Percentiles rank a stretch among this genome's conserved stretches.
Evolutionary conservation across 192 early-diverging fungal species (phyloP).

Genomic region (Kickxella alabastrina): DNA sequence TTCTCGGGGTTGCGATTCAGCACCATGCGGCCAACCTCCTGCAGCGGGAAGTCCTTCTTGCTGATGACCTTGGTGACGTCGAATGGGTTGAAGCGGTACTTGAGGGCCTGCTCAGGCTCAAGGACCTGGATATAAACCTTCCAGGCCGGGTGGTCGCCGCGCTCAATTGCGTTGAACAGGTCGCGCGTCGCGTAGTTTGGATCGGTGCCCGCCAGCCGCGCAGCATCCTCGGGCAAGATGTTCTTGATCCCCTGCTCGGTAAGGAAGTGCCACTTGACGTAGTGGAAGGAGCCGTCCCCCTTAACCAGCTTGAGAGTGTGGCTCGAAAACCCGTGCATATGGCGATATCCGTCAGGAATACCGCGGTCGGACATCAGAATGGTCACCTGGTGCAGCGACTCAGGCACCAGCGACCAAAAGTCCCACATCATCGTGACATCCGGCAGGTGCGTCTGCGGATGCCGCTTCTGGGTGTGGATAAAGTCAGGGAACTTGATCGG

Average conservation of each 20-base stretch:
- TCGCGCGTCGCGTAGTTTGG: conserved; percentile 77
- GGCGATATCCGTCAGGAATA: conserved; percentile 73
- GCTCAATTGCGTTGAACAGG: conserved; percentile 68
- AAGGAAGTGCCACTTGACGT: conserved; percentile 86
- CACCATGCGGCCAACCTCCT: conserved; percentile 70
- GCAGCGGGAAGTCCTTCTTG: conserved; percentile 73
- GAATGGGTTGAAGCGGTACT: conserved; percentile 71
- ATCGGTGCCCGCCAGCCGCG: conserved; percentile 54
- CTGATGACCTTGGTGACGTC: conserved; percentile 84
- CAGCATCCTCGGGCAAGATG: conserved; percentile 60
- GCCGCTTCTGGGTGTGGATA: conserved; percentile 80
- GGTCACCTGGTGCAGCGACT: conserved; percentile 75
- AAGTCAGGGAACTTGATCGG: no score
- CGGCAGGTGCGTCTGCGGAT: conserved; percentile 70
- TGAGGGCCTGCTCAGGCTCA: conserved; percentile 65
- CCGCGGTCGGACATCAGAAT: conserved; percentile 83
- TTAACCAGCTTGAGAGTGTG: conserved; percentile 75
- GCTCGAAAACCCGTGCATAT: conserved; percentile 80
- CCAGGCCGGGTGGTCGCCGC: conserved; percentile 69
- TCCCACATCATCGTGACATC: conserved; percentile 75
- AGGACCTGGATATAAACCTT: conserved; percentile 71
- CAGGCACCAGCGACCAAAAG: conserved; percentile 71
- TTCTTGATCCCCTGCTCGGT: conserved; percentile 77
- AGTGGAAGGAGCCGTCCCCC: conserved; percentile 60
- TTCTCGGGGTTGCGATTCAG: conserved; percentile 80